Conservation (phyloP, 1,139 yeast species). For the Nakaseomyces kungkrabaensis region DNA sequence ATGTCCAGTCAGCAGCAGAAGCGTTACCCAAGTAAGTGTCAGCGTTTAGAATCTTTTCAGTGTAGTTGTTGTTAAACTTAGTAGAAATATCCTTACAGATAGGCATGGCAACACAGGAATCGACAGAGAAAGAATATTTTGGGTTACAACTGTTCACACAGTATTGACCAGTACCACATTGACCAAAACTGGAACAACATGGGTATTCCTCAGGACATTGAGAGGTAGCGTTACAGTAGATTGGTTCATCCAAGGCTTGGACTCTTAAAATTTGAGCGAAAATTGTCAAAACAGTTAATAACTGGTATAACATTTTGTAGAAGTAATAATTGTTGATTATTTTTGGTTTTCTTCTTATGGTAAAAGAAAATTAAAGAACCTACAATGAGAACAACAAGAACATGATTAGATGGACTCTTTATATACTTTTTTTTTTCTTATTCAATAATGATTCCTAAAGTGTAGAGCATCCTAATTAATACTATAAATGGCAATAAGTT, state of each 20-base stretch:
- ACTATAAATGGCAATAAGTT: too few relatives aligned
- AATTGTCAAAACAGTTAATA: neutral
- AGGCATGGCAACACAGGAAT: conserved; percentile 60
- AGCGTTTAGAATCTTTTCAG: conserved; percentile 23
- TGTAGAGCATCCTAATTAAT: too few relatives aligned
- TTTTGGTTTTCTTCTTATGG: neutral
- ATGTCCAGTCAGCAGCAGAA: conserved; percentile 59
- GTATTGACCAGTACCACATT: conserved; percentile 68
- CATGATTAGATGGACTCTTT: neutral
- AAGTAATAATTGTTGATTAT: neutral
- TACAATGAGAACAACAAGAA: neutral
- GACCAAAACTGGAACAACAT: conserved; percentile 73
- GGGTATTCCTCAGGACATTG: conserved; percentile 64
- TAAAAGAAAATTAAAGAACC: too few relatives aligned
- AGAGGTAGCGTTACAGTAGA: conserved; percentile 24
- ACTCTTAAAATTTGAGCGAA: neutral
- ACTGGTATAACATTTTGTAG: neutral
- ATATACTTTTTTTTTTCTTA: neutral
- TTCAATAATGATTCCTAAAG: too few relatives aligned
- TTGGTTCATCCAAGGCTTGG: conserved; percentile 8
- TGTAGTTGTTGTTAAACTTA: conserved; percentile 31
- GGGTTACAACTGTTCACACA: conserved; percentile 73
- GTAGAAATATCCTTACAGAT: conserved; percentile 33
- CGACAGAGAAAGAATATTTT: conserved; percentile 38
- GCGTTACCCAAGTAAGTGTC: conserved; percentile 61